Conservation (phyloP, 352 stramenopile species). For the Albugo candida region DNA sequence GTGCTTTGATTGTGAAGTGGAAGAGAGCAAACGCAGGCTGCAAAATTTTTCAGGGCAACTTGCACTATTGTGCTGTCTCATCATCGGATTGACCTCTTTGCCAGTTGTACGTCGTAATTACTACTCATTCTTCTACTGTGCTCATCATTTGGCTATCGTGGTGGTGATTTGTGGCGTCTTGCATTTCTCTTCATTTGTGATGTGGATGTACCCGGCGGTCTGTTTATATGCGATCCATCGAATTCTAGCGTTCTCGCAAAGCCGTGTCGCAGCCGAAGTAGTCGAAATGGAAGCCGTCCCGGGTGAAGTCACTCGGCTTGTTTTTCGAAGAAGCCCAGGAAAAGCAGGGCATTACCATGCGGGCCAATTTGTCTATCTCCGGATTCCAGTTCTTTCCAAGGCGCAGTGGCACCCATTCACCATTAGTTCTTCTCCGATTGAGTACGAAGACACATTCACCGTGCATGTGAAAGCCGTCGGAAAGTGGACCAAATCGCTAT, state of each 20-base stretch:
- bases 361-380: constrained; percentile 62
- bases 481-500: constrained; percentile 60
- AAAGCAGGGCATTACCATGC: constrained; percentile 67
- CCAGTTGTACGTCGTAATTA: constrained; percentile 39
- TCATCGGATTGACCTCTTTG: constrained; percentile 63
- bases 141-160: constrained; percentile 73
- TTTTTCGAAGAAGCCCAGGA: constrained; percentile 50
- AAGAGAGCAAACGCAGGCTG: constrained; percentile 35
- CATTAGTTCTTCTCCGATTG: constrained; percentile 67
- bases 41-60: constrained; percentile 63
- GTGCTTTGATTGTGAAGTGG: constrained; percentile 51
- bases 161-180: constrained; percentile 41
- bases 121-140: constrained; percentile 81
- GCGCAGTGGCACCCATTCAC: constrained; percentile 75
- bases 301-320: constrained; percentile 60
- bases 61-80: constrained; percentile 38
- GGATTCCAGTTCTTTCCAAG: constrained; percentile 41
- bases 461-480: constrained; percentile 65
- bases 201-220: constrained; percentile 66
- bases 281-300: constrained; percentile 68
- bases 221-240: constrained; percentile 70
- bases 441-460: constrained; percentile 70
- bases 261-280: constrained; percentile 46
- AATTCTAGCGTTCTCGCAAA: constrained; percentile 48
- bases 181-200: constrained; percentile 65